Evolutionary conservation across 2,329 filamentous ascomycete species (phyloP).

Genomic region (Fusarium siculi): DNA sequence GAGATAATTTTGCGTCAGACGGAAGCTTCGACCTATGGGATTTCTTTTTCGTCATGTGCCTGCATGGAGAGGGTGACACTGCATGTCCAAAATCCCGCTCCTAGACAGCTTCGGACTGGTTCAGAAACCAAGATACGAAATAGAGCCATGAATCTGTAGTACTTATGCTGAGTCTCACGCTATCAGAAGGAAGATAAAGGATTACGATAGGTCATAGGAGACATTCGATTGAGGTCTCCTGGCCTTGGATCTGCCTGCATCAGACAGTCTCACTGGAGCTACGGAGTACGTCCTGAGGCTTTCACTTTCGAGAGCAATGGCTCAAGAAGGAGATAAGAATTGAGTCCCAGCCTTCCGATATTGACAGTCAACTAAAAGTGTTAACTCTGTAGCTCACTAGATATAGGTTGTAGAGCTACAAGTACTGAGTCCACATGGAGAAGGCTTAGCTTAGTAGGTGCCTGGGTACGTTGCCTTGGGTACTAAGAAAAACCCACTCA

Average conservation of each 20-base stretch:
- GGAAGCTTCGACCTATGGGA: neutral
- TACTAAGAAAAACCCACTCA: neutral
- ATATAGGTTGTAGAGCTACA: neutral
- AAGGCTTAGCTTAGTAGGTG: neutral
- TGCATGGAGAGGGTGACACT: neutral
- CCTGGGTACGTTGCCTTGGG: neutral
- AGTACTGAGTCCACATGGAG: neutral
- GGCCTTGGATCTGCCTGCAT: neutral
- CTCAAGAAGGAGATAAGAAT: neutral
- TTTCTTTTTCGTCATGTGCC: neutral
- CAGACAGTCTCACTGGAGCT: neutral
- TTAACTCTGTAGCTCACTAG: neutral
- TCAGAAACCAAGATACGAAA: neutral
- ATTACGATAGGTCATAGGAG: neutral
- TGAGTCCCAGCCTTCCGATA: constrained; percentile 15
- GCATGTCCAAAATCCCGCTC: neutral
- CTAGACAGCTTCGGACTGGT: neutral
- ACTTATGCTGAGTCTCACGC: neutral
- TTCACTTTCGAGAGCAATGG: neutral
- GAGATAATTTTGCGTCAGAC: neutral
- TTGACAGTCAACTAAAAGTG: neutral
- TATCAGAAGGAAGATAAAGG: neutral
- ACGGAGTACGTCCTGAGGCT: neutral
- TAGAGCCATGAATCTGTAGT: neutral
- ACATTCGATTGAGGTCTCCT: neutral